Conservation (phyloP, 108 stramenopile genomes). For the Epithemia pelagica region DNA sequence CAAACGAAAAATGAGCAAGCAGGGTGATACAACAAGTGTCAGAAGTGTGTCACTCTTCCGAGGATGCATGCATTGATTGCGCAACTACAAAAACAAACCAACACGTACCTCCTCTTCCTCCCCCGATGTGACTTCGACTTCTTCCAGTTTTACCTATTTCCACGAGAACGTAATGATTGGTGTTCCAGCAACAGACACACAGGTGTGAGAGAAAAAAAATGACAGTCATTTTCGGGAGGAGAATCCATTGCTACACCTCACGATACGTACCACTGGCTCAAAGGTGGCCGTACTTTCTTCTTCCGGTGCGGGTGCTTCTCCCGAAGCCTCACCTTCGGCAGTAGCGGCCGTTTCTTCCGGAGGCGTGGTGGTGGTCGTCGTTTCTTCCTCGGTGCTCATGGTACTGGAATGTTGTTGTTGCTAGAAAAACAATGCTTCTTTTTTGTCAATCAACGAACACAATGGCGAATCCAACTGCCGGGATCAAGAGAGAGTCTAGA, state of each 20-base stretch:
- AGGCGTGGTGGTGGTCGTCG: conserved; percentile 5
- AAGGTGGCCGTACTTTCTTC: conserved; percentile 88
- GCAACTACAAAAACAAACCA: not conserved
- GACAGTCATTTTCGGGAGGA: not conserved
- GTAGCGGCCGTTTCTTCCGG: too few species aligned
- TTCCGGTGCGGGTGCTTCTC: conserved; percentile 41
- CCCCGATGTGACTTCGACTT: conserved; percentile 95
- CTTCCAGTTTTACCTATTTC: conserved; percentile 90
- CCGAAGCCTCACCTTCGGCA: not conserved
- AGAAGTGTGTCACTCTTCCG: too few species aligned
- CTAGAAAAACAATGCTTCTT: too few species aligned
- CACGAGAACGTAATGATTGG: too few species aligned
- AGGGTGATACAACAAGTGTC: too few species aligned
- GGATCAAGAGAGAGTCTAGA: too few species aligned
- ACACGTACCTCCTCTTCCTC: conserved; percentile 94
- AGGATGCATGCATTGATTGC: too few species aligned
- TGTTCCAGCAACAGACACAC: not conserved
- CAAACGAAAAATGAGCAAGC: not conserved
- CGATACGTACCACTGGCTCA: conserved; percentile 76
- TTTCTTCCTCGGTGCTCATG: conserved; percentile 17
- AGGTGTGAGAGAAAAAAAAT: not conserved
- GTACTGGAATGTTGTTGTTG: not conserved
- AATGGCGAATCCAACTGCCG: too few species aligned
- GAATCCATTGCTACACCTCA: not conserved
- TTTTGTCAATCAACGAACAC: too few species aligned